Evolutionary conservation across 495 filamentous ascomycete species (phyloP), one percentile per base, ranked within the genome.

Genomic region (Collariella sp.): DNA sequence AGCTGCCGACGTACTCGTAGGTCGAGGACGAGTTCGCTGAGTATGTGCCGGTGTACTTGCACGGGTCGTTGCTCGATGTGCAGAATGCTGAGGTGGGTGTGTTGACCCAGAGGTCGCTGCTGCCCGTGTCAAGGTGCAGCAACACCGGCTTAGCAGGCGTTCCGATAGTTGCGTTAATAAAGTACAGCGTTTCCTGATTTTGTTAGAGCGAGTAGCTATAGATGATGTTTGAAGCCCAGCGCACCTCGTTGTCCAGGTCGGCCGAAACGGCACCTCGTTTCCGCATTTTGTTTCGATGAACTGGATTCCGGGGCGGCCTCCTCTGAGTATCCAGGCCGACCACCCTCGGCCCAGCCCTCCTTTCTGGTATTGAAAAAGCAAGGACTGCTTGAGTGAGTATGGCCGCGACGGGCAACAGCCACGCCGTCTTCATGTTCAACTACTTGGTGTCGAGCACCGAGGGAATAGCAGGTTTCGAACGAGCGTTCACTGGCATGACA

Each of bases 21-120:
- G 91, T 86, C n/a, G 85, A 86, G 2, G 91, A 96, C 0, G 71
- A 67, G 61, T 86, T 87, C n/a, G 86, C 75, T 46, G 79, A 60
- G 65, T 88, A 93, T 9, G 85, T 83, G 13, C 87, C 87, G 11
- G 79, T 78, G 19, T 58, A 64, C 11, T 60, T 53, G 60, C 87
- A 91, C 10, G 78, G 76, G 12, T 76, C 57, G 0, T 52, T 52
- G 7, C 54, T 54, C 3, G 61, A 55, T 7, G 63, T 52, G 61
- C 89, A 95, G 16, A 87, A 67, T 3, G 65, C 57, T 6, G 87
- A 91, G 31, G 64, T 67, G 12, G 77, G 76, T 5, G 85, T 80
- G 67, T 94, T 93, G 22, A 83, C 79, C 91, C 91, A 96, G 3
- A 96, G 70, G 70, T 97, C 91, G 60, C 88, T 93, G 65, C 88